A percentile compares a stretch with the other conserved stretches of the same genome.
Conservation (phyloP, 371 early-diverging fungal genomes). For the Mucor irregularis region DNA sequence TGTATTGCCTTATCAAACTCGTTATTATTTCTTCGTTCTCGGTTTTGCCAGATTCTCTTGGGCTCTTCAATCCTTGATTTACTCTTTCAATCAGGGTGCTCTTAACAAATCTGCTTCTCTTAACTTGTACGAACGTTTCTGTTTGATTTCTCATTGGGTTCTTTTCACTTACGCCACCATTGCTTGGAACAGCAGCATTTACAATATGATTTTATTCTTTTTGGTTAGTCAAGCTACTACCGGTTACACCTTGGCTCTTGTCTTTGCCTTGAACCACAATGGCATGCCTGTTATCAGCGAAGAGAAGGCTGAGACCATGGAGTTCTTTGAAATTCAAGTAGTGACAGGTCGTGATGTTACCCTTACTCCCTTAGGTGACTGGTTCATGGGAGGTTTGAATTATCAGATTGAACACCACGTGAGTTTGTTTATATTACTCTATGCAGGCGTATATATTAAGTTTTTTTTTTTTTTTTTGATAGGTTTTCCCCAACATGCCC, state of each 20-base stretch:
- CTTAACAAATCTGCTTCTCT: conserved; percentile 51
- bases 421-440: conserved; percentile 16
- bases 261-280: conserved; percentile 87
- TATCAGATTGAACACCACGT: conserved; percentile 82
- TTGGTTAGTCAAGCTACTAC: conserved; percentile 69
- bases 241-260: conserved; percentile 79
- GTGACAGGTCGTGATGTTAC: conserved; percentile 82
- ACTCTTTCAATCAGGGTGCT: conserved; percentile 56
- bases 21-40: conserved; percentile 82
- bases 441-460: too few species aligned
- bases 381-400: conserved; percentile 88
- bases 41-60: conserved; percentile 79
- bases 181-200: conserved; percentile 53
- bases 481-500: conserved; percentile 83
- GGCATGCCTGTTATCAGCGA: conserved; percentile 85
- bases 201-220: conserved; percentile 66
- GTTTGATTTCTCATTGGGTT: conserved; percentile 69
- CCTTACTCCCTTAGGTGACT: conserved; percentile 63
- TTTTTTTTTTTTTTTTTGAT: neutral
- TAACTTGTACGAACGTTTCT: conserved; percentile 60
- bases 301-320: conserved; percentile 69
- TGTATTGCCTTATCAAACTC: conserved; percentile 67
- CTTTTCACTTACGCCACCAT: conserved; percentile 64
- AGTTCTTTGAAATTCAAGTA: conserved; percentile 79
- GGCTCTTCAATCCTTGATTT: conserved; percentile 71